Conservation (phyloP, 2,329 filamentous ascomycete species). For the Exophiala sideris region DNA sequence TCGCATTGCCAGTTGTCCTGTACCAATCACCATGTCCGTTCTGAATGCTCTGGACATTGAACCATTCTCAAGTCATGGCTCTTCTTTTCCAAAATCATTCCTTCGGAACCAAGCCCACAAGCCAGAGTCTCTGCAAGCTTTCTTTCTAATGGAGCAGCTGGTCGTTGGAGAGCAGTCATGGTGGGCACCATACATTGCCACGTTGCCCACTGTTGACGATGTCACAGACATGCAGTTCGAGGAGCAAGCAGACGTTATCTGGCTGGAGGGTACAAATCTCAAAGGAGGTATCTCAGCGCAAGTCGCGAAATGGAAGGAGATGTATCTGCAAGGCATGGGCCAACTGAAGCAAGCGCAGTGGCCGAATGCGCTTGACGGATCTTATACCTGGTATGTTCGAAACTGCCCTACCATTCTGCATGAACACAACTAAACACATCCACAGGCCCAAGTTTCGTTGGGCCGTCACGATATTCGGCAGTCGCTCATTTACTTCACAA, state of each 20-base stretch:
- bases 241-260: conserved; percentile 57
- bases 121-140: conserved; percentile 34
- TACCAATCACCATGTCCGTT: conserved; percentile 25
- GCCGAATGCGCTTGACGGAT: conserved; percentile 28
- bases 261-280: conserved; percentile 38
- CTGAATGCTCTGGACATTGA: conserved; percentile 27
- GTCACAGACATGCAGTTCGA: conserved; percentile 64
- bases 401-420: neutral
- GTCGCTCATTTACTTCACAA: conserved; percentile 44
- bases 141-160: conserved; percentile 68
- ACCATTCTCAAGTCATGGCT: conserved; percentile 27
- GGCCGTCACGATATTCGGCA: conserved; percentile 45
- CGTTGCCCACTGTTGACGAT: conserved; percentile 61
- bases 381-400: conserved; percentile 38
- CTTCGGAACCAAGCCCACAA: conserved; percentile 11
- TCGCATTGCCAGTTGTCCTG: conserved; percentile 26
- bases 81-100: conserved; percentile 26
- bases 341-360: conserved; percentile 35
- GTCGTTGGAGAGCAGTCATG: conserved; percentile 57
- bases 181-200: conserved; percentile 66
- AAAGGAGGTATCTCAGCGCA: conserved; percentile 31
- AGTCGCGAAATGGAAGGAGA: conserved; percentile 35
- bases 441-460: conserved; percentile 45
- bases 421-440: conserved; percentile 9
- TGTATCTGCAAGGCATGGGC: conserved; percentile 35